A percentile compares a stretch with the other conserved stretches of the same genome.
phyloP scores from a whole-genome alignment of 225 moss, liverwort and hornwort species.

The Polytrichum commune region DNA sequence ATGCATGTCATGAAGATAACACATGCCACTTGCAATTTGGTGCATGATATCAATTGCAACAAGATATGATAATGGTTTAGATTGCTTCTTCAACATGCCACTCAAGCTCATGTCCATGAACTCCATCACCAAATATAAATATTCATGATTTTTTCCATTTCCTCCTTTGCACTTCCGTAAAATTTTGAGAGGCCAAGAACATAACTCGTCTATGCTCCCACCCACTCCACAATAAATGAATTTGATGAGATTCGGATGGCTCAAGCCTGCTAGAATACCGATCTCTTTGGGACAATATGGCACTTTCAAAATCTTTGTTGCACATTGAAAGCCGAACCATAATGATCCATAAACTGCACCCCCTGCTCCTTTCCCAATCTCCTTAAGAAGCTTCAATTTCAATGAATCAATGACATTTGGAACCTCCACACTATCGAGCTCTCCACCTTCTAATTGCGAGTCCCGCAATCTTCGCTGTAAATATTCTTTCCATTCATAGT shows the following conservation, averaged over 20 bases:
- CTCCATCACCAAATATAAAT: background rate
- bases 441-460: background rate
- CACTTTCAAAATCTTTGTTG: constrained; percentile 15
- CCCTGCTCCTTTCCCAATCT: background rate
- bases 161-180: too few species aligned
- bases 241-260: constrained; percentile 17
- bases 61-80: background rate
- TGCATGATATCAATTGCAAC: background rate
- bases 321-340: constrained; percentile 16
- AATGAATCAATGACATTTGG: background rate
- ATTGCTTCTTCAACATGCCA: background rate
- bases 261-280: constrained; percentile 7
- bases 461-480: background rate
- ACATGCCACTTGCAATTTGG: background rate
- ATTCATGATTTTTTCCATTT: too few species aligned
- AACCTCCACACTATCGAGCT: background rate
- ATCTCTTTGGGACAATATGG: constrained; percentile 4
- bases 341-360: background rate
- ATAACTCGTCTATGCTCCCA: background rate
- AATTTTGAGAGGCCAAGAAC: too few species aligned
- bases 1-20: background rate
- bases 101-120: background rate
- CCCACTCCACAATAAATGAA: constrained; percentile 14
- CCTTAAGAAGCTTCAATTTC: background rate
- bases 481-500: background rate